A percentile compares a stretch with the other conserved stretches of the same genome.
phyloP scores from a whole-genome alignment of 805 yeast species.

The Helenozyma rhizophorensis region DNA sequence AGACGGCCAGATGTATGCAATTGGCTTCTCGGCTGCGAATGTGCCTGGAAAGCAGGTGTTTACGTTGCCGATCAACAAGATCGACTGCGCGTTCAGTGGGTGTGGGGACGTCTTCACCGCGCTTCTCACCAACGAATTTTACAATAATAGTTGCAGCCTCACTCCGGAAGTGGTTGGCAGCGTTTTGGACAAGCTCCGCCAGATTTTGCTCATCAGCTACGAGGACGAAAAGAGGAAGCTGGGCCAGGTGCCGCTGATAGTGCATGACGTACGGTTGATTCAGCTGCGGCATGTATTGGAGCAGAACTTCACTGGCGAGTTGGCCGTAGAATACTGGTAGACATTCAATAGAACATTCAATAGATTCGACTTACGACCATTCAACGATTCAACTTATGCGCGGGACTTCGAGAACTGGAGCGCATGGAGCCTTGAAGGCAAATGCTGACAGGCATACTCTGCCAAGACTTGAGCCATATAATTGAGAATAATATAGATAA shows the following conservation, averaged over 20 bases:
- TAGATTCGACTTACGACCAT: too few species aligned
- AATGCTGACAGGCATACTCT: too few species aligned
- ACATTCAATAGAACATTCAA: too few species aligned
- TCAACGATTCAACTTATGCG: too few species aligned
- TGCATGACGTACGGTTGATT: slow-evolving; percentile 34
- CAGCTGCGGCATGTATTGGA: slow-evolving; percentile 29
- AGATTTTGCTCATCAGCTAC: slow-evolving; percentile 26
- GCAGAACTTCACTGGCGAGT: too few species aligned
- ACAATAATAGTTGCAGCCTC: slow-evolving; percentile 19
- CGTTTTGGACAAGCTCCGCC: slow-evolving; percentile 23
- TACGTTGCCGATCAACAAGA: slow-evolving; percentile 40
- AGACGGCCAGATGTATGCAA: slow-evolving; percentile 31
- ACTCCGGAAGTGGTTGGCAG: slow-evolving; percentile 23
- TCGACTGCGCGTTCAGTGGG: slow-evolving; percentile 64
- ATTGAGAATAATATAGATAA: too few species aligned
- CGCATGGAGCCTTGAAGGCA: too few species aligned
- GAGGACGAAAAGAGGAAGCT: slow-evolving; percentile 12
- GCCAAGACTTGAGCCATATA: too few species aligned
- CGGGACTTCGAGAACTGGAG: too few species aligned
- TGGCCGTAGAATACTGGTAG: too few species aligned
- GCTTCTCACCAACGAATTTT: slow-evolving; percentile 48
- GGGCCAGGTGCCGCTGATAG: slow-evolving; percentile 18
- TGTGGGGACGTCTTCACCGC: slow-evolving; percentile 74
- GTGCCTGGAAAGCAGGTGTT: slow-evolving; percentile 19
- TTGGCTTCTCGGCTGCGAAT: slow-evolving; percentile 28